Evolutionary conservation across 1,284 basidiomycete species (phyloP).

Genomic region (Melampsora larici-populina): DNA sequence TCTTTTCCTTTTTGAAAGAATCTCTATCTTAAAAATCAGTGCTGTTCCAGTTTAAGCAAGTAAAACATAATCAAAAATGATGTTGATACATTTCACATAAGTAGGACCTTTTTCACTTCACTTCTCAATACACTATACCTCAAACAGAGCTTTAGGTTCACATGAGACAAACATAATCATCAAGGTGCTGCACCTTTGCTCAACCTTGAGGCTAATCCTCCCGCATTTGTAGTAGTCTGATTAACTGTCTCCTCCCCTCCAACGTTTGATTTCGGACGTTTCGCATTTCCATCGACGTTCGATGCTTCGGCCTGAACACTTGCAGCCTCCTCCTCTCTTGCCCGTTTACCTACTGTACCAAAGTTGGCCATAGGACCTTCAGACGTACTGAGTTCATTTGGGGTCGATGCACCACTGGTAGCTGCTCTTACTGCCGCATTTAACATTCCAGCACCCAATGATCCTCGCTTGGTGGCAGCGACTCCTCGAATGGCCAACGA

Average conservation of each 20-base stretch:
- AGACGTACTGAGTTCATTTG: neutral
- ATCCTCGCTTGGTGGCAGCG: neutral
- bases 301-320: neutral
- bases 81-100: no score
- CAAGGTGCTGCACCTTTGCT: neutral
- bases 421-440: neutral
- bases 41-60: no score
- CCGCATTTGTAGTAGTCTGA: neutral
- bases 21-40: no score
- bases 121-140: no score
- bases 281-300: neutral
- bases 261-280: neutral
- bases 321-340: neutral
- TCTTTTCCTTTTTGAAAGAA: no score
- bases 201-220: slow-evolving; percentile 4
- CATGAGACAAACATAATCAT: no score
- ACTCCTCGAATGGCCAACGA: neutral
- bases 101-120: no score
- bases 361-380: neutral
- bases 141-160: no score
- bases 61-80: no score
- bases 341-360: neutral
- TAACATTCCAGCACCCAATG: neutral
- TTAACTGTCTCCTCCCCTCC: neutral
- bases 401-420: neutral